Conservation (phyloP, 768 basidiomycete species). For the Daedaleopsis nitida region DNA sequence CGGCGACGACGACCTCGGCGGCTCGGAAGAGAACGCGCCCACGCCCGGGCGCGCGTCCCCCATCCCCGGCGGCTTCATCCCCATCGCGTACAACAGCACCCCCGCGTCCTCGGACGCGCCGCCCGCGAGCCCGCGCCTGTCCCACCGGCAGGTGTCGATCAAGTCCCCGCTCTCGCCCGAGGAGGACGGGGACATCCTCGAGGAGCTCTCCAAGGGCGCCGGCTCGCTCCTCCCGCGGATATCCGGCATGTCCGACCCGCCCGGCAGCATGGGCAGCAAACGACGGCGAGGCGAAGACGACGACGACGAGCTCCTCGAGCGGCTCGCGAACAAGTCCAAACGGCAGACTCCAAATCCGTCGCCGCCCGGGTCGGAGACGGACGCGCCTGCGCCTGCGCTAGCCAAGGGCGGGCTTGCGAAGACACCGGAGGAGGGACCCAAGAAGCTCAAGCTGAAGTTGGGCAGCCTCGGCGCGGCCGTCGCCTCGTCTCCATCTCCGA, state of each 20-base stretch:
- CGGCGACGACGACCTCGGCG: conserved; percentile 56
- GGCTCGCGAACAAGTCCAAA: conserved; percentile 53
- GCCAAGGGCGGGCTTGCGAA: conserved; percentile 38
- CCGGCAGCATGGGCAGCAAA: conserved; percentile 15
- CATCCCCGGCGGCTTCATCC: conserved; percentile 14
- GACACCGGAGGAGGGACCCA: conserved; percentile 56
- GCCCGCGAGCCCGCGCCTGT: conserved; percentile 33
- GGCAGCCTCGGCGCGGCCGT: conserved; percentile 47
- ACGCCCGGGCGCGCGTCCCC: conserved; percentile 12
- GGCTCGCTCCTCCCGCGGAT: conserved; percentile 16
- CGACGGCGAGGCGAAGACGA: conserved; percentile 54
- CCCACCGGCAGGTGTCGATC: conserved; percentile 40
- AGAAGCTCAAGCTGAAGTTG: conserved; percentile 78
- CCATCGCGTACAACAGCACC: background rate
- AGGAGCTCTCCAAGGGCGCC: conserved; percentile 48
- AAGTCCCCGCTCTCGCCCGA: conserved; percentile 45
- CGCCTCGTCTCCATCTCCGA: conserved; percentile 36
- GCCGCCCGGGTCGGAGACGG: conserved; percentile 25
- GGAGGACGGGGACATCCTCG: conserved; percentile 52
- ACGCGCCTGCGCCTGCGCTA: conserved; percentile 6
- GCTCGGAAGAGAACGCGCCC: conserved; percentile 12
- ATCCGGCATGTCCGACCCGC: conserved; percentile 12
- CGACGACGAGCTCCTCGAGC: conserved; percentile 64
- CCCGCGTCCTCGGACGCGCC: conserved; percentile 8
- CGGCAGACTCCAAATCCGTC: conserved; percentile 44